Base-by-base conservation (phyloP, 2,329 filamentous ascomycete genomes). In the Zalaria sp. region DNA sequence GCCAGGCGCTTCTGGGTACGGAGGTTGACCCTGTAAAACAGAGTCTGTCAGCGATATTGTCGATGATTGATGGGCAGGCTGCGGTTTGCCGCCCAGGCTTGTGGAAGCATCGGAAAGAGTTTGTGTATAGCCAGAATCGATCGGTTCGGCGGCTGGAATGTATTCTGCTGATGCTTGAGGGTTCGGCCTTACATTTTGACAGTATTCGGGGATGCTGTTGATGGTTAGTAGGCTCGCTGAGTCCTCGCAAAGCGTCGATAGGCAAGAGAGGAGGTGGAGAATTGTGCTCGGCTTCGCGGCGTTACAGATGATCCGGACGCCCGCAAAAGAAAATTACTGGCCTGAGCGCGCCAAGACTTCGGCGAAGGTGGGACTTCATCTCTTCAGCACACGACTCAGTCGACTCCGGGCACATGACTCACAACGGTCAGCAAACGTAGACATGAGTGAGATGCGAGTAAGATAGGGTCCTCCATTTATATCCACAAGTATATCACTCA, bases 1-100 rank as follows among this genome's bases (percentile, higher is more conserved):
- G 91, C 91, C 65, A 98, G 88, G 76, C 93, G 89, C 83, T 98
- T 98, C 81, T 98, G 93, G 71, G 91, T 96, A 72, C 82, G 83
- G 73, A 98, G 83, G 71, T 96, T 96, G 83, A 94, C 88, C 91
- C 91, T 98, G 68, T 58, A 46, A 28, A 37, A 41, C 40, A 29
- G 35, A 41, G 36, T 27, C 35, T 46, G 44, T 48, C 41, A 46
- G 43, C 31, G 27, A 36, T 36, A 25, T 26, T 9, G 11, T 11
- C 25, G 36, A 25, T 27, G 11, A 26, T 25, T 38, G 36, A 38
- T 7, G 29, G 29, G 29, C 18, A 18, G 18, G 18, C 18, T 18
- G n/a, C 7, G n/a, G 7, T 32, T 32, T 32, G 29, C 29, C 29
- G 29, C 29, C 29, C 29, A n/a, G 29, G 29, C 7, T 7, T n/a